Base-by-base conservation (phyloP, 352 stramenopile genomes). In the Aphanomyces astaci region DNA sequence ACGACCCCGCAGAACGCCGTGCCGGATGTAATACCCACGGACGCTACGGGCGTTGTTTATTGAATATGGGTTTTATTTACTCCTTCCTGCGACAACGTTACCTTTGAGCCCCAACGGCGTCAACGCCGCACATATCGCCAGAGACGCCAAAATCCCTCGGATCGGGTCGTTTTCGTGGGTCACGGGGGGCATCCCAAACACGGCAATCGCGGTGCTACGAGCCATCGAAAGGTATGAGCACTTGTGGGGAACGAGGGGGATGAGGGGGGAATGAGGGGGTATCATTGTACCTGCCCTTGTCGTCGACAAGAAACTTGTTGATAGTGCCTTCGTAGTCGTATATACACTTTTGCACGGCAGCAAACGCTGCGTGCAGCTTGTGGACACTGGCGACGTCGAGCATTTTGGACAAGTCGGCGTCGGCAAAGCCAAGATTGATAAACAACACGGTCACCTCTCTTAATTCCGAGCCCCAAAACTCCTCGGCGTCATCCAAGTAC, bases 261-360 rank as follows among this genome's bases (percentile, higher is more conserved):
- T n/a, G n/a, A n/a, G n/a, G n/a, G n/a, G n/a, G n/a, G n/a, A n/a
- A n/a, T n/a, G n/a, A n/a, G n/a, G n/a, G n/a, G n/a, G n/a, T n/a
- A n/a, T n/a, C n/a, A n/a, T n/a, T n/a, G n/a, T 55, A 71, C 64
- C 64, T 95, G 40, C 92, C 92, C 73, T 98, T 98, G 73, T 98
- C 92, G 63, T 98, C 92, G 22, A 98, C 89, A n/a, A 98, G 78
- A 63, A 98, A 98, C 75, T 98, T 98, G 78, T 98, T 98, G 70
- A 98, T 95, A 17, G 87, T 96, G 66, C 93, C 93, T 85, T 98
- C 93, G 70, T 98, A 98, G 70, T 93, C 82, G 76, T 96, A 97
- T 4, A 98, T 89, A 49, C 87, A 88, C 64, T 86, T 80, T 71
- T 98, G 92, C 9, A 97, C 92, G 5, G 76, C 73, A 25, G 78